phyloP scores from a whole-genome alignment of 495 filamentous ascomycete genomes.

The Lasiosphaeria hispida region DNA sequence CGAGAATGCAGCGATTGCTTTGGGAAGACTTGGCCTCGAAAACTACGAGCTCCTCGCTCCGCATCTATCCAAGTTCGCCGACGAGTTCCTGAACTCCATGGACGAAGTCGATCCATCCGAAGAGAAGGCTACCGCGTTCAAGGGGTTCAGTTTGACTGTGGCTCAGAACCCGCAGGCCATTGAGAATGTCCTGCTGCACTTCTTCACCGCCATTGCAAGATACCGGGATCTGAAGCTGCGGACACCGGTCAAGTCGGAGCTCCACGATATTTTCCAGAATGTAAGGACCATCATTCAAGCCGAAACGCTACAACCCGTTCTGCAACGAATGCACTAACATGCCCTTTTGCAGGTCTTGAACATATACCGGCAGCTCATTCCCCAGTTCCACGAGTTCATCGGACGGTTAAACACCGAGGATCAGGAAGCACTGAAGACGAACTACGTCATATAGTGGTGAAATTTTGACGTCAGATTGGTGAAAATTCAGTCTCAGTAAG shows the following conservation, averaged over 20 bases:
- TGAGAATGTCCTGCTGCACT: conserved; percentile 77
- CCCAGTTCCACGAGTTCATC: conserved; percentile 79
- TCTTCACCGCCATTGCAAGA: conserved; percentile 79
- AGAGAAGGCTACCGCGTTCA: conserved; percentile 91
- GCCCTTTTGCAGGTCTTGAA: conserved; percentile 60
- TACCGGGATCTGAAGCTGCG: conserved; percentile 59
- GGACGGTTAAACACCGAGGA: conserved; percentile 62
- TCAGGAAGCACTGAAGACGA: conserved; percentile 47
- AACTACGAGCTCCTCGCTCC: conserved; percentile 74
- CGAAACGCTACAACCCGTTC: neutral
- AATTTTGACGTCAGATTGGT: too few relatives aligned
- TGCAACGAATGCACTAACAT: neutral
- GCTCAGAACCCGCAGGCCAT: conserved; percentile 87
- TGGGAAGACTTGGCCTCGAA: conserved; percentile 85
- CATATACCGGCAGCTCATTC: conserved; percentile 82
- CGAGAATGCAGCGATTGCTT: conserved; percentile 91
- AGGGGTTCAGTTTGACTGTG: conserved; percentile 83
- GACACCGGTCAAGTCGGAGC: conserved; percentile 43
- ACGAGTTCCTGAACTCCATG: conserved; percentile 78
- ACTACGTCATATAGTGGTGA: conserved; percentile 34
- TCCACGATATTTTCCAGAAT: conserved; percentile 49
- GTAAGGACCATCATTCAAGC: conserved; percentile 21
- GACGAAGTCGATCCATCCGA: conserved; percentile 82
- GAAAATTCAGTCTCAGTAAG: too few relatives aligned
- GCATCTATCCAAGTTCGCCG: conserved; percentile 75